Base-by-base conservation (phyloP, 352 stramenopile genomes). In the Thraustochytrium striatum region DNA sequence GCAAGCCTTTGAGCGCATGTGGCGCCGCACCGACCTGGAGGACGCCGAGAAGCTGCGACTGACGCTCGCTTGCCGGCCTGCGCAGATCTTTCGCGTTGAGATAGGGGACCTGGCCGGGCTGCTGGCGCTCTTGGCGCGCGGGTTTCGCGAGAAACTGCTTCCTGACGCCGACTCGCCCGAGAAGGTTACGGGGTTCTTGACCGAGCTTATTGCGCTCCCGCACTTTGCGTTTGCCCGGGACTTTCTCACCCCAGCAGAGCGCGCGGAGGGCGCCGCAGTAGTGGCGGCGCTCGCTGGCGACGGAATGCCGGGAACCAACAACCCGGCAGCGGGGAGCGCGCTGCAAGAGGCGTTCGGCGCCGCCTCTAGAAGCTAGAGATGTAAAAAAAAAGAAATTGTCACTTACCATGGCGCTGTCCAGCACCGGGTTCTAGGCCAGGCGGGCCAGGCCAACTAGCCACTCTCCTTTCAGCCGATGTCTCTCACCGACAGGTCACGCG, bases 1-100 rank as follows among this genome's bases (percentile, higher is more conserved):
- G 43, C 44, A 62, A n/a, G 65, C 65, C 21, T 75, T 75, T 70
- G 65, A 75, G 16, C 39, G 65, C 3, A 0, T 75, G 5, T 62
- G 43, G 65, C 32, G 65, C 13, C 44, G 65, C 1, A 39, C 25
- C 13, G 52, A 75, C 32, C 21, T 61, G 13, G 39, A 7, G 7
- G 39, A 72, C 5, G n/a, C 32, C n/a, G 33, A 75, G 11, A 16
- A 43, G 0, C 25, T 9, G 13, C 13, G 21, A 19, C 9, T 72
- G 9, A 7, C 36, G 11, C 65, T 75, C 16, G 25, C 19, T 9
- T 32, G 58, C 5, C 41, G 61, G 16, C 7, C 25, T 11, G n/a
- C 3, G 11, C 43, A 75, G 47, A 43, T 75, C 43, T 75, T 75
- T n/a, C 25, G 28, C 0, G 52, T 72, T 8, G 65, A 38, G 7